Conservation (phyloP, 306 rosid species). For the Cucurbita argyrosperma region DNA sequence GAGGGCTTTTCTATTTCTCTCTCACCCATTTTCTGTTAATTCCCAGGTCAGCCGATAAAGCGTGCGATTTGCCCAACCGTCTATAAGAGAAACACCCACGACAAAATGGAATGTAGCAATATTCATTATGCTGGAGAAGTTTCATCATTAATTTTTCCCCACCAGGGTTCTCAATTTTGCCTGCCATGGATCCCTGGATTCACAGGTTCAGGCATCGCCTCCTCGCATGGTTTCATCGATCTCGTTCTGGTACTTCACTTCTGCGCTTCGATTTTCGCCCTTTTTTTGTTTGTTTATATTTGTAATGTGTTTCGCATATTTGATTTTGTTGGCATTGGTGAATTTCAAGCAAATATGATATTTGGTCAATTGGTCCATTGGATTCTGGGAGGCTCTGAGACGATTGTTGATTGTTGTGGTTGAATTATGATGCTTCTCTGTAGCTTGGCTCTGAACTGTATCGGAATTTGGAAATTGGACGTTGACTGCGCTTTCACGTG, state of each 20-base stretch:
- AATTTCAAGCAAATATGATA: background rate
- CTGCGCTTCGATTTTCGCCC: background rate
- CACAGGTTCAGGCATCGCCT: constrained; percentile 53
- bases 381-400: background rate
- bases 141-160: background rate
- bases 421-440: background rate
- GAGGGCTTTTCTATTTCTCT: background rate
- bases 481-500: background rate
- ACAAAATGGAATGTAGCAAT: background rate
- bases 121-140: background rate
- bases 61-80: background rate
- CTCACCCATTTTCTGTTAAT: background rate
- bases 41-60: constrained; percentile 1
- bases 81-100: constrained; percentile 5
- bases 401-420: background rate
- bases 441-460: background rate
- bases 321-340: background rate
- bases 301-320: background rate
- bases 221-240: constrained; percentile 67
- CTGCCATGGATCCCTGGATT: constrained; percentile 37
- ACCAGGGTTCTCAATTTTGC: background rate
- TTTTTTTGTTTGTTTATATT: background rate
- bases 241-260: constrained; percentile 47
- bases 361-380: background rate
- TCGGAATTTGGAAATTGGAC: background rate